phyloP scores from a whole-genome alignment of 2,329 filamentous ascomycete species.

The Blumeriella jaapii region DNA sequence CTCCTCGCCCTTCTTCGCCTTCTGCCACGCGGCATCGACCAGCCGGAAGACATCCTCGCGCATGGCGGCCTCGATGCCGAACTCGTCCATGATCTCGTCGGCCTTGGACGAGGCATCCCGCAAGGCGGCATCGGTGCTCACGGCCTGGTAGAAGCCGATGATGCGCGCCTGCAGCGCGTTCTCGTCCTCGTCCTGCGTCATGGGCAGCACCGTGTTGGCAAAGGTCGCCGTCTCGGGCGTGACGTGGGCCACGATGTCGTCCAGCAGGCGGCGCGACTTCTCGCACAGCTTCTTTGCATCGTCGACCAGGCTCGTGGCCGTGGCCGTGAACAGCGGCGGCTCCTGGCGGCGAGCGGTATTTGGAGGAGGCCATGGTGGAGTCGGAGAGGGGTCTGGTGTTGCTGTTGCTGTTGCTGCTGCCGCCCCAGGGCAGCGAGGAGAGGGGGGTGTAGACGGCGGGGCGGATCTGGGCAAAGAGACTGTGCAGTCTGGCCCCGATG shows the following conservation, averaged over 20 bases:
- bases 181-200: conserved; percentile 62
- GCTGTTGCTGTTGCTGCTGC: conserved; percentile 2
- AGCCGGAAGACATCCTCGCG: conserved; percentile 67
- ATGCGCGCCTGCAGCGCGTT: conserved; percentile 50
- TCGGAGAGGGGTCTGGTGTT: conserved; percentile 30
- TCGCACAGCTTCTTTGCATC: conserved; percentile 58
- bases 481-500: conserved; percentile 39
- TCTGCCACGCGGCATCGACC: conserved; percentile 45
- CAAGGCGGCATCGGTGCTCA: conserved; percentile 55
- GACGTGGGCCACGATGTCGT: conserved; percentile 42
- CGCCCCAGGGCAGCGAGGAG: not conserved
- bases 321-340: conserved; percentile 67
- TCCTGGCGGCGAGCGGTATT: conserved; percentile 66
- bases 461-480: conserved; percentile 45
- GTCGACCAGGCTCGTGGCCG: conserved; percentile 53
- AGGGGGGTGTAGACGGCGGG: conserved; percentile 11
- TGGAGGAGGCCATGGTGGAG: conserved; percentile 51
- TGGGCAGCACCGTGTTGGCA: conserved; percentile 46
- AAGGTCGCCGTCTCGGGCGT: conserved; percentile 41
- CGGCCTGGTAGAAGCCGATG: conserved; percentile 69
- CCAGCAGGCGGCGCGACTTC: conserved; percentile 17
- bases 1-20: conserved; percentile 31
- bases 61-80: conserved; percentile 68
- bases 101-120: conserved; percentile 68
- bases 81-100: conserved; percentile 65